phyloP scores from a whole-genome alignment of 1,139 yeast species.

The Blastobotrys aristatus region DNA sequence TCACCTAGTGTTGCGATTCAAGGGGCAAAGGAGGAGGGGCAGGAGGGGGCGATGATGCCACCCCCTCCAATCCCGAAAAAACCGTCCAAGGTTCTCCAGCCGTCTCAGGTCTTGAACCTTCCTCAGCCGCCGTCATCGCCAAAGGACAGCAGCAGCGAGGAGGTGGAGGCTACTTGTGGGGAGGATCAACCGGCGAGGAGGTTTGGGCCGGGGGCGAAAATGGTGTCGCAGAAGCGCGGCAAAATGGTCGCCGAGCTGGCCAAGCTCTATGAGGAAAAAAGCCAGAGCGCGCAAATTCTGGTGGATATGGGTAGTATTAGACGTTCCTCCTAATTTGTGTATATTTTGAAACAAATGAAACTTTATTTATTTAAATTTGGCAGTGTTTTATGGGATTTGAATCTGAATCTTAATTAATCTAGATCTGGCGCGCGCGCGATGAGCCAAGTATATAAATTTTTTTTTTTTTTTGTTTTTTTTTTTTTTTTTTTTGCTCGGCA shows the following conservation, averaged over 20 bases:
- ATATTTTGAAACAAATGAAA: neutral
- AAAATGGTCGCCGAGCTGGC: conserved; percentile 33
- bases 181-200: conserved; percentile 10
- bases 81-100: neutral
- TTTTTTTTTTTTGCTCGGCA: too few species aligned
- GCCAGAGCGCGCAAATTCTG: conserved; percentile 25
- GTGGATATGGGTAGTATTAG: conserved; percentile 19
- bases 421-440: too few species aligned
- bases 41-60: conserved; percentile 9
- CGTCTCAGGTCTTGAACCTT: neutral
- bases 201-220: conserved; percentile 12
- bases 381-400: too few species aligned
- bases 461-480: too few species aligned
- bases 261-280: conserved; percentile 31
- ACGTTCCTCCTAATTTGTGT: neutral
- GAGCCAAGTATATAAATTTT: too few species aligned
- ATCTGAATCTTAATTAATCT: too few species aligned
- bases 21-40: too few species aligned
- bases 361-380: neutral
- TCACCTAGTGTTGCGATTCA: neutral
- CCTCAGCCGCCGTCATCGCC: neutral
- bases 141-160: neutral
- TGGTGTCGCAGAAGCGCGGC: conserved; percentile 13
- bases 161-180: neutral
- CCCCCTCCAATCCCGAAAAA: conserved; percentile 6